Evolutionary conservation across 2,329 filamentous ascomycete species (phyloP).

Genomic region (Diatrype stigma): DNA sequence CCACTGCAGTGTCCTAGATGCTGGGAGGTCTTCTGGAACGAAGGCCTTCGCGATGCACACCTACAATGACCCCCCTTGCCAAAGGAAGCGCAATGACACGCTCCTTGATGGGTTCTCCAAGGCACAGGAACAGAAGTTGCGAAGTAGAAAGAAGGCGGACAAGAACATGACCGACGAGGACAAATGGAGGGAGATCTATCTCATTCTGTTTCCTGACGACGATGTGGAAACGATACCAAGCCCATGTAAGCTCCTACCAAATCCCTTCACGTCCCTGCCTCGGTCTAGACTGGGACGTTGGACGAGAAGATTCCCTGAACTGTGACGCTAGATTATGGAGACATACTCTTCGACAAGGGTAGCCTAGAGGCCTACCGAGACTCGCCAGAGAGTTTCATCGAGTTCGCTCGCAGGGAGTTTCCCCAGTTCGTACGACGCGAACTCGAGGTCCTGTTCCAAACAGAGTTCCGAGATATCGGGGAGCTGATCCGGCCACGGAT

Average conservation of each 20-base stretch:
- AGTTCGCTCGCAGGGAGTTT: not conserved
- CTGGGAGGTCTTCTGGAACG: not conserved
- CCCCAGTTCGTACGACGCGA: not conserved
- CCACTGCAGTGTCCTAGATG: not conserved
- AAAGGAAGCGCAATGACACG: not conserved
- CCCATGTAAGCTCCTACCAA: not conserved
- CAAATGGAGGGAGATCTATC: slow-evolving; percentile 2
- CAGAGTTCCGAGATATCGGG: not conserved
- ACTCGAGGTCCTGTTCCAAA: not conserved
- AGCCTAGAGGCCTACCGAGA: not conserved
- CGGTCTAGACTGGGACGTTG: not conserved
- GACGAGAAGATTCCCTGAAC: not conserved
- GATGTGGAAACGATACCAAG: slow-evolving; percentile 1
- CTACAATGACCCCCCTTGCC: not conserved
- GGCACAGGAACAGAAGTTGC: slow-evolving; percentile 1
- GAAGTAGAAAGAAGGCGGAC: slow-evolving; percentile 1
- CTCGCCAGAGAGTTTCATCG: not conserved
- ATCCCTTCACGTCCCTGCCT: not conserved
- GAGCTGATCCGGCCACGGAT: not conserved
- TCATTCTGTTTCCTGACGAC: not conserved
- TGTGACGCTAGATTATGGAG: not conserved
- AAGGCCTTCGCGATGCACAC: not conserved
- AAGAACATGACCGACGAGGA: slow-evolving; percentile 1
- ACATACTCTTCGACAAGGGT: not conserved
- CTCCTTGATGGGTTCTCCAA: slow-evolving; percentile 1